Base-by-base conservation (phyloP, 23 red algal genomes). In the Gracilaria gracilis region DNA sequence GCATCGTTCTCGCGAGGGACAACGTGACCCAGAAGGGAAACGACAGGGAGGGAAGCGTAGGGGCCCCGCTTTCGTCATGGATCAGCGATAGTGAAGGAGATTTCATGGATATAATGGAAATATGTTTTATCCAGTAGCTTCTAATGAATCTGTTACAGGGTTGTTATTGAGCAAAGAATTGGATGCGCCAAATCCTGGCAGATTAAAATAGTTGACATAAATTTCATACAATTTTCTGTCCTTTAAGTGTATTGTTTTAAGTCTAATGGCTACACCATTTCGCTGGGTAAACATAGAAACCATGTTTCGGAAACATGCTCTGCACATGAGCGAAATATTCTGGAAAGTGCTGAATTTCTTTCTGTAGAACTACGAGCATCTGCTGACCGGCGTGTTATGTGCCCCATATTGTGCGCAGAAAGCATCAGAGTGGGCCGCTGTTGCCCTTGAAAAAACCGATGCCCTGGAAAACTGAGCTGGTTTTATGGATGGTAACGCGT, bases 401-500 rank as follows among this genome's bases (percentile, higher is more conserved):
- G 1, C 64, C 2, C 12, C 0, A 1, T 88, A 71, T 47, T 32
- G 49, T 28, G 13, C 15, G 17, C 33, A 57, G 9, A n/a, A n/a
- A 44, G 64, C 49, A 24, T 13, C 14, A 31, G 0, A 13, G 25
- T 88, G 12, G 5, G 12, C 42, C 0, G 15, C 38, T 15, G 35
- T 11, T 34, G 39, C 64, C 62, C 16, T 44, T 20, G 23, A 75
- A 19, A 53, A 40, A 23, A 62, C 32, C 16, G 23, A 57, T 9
- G 36, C 7, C 50, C 39, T 88, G 0, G 85, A 78, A 16, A 75
- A 61, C 49, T 57, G 64, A 1, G 27, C 78, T 12, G 85, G 85
- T n/a, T 88, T 88, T 57, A 75, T 88, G 32, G 67, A 88, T 76
- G 85, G 69, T 0, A 75, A 67, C 17, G 13, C 7, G 11, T 24